These are phyloP conservation scores for Pseudofabraea citricarpa DNA, from an alignment of 2,329 filamentous ascomycete genomes.

Conservation along the genomic window DNA sequence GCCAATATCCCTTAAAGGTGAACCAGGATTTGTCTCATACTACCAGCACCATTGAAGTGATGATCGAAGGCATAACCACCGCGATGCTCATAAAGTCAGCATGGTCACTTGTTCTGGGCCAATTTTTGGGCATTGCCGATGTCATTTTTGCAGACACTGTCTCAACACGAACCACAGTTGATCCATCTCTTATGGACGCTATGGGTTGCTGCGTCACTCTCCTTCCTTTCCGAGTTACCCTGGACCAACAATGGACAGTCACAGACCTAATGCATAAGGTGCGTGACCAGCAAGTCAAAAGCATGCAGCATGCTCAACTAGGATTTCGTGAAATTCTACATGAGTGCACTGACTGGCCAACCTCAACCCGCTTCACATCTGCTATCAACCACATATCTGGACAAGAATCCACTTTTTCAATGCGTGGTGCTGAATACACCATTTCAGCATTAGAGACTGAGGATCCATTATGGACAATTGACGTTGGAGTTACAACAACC, in stretches of 20 bases:
- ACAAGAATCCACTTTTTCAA: slow-evolving; percentile 2
- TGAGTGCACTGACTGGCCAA: slow-evolving; percentile 5
- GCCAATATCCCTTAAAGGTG: not conserved
- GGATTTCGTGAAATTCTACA: slow-evolving; percentile 4
- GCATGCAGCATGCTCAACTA: slow-evolving; percentile 2
- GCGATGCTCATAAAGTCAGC: slow-evolving; percentile 1
- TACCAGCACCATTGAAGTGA: not conserved
- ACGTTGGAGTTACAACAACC: slow-evolving; percentile 2
- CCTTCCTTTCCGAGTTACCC: slow-evolving; percentile 1
- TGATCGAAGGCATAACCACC: slow-evolving; percentile 3
- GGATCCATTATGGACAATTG: slow-evolving; percentile 1
- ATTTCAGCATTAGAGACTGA: not conserved
- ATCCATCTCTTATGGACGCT: slow-evolving; percentile 2
- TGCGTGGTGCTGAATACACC: not conserved
- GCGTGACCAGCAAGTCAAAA: slow-evolving; percentile 3
- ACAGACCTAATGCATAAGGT: not conserved
- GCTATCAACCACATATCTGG: slow-evolving; percentile 4
- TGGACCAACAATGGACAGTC: not conserved
- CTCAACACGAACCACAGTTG: slow-evolving; percentile 2
- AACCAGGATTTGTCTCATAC: slow-evolving; percentile 1
- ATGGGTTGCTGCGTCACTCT: slow-evolving; percentile 3
- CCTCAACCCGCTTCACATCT: slow-evolving; percentile 4
- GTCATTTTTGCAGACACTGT: slow-evolving; percentile 4
- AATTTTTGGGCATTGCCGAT: not conserved
- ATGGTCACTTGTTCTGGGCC: slow-evolving; percentile 2